phyloP scores from a whole-genome alignment of 2,329 filamentous ascomycete species.

The Colletotrichum coccodes region DNA sequence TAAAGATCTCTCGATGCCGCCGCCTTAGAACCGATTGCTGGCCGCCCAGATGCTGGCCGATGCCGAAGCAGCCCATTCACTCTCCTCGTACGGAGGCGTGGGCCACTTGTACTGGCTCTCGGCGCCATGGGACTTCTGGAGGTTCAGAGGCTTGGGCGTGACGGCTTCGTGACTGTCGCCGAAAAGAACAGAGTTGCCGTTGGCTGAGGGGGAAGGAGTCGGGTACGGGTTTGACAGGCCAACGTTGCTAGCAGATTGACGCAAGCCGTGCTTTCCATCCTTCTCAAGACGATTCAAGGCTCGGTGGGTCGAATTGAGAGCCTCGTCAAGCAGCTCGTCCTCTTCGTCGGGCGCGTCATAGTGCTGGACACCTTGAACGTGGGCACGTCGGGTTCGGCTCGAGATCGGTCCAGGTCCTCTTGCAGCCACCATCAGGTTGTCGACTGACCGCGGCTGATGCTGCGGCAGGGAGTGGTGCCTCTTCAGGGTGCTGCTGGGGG shows the following conservation, averaged over 20 bases:
- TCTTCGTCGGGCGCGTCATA: constrained; percentile 98
- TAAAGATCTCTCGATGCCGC: not conserved
- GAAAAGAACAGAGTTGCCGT: constrained; percentile 80
- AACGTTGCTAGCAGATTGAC: constrained; percentile 73
- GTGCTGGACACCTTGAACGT: constrained; percentile 82
- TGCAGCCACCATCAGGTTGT: constrained; percentile 68
- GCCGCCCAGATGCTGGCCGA: constrained; percentile 84
- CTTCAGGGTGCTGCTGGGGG: constrained; percentile 65
- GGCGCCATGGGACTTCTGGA: constrained; percentile 61
- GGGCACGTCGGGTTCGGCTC: constrained; percentile 81
- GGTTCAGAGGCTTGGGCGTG: constrained; percentile 77
- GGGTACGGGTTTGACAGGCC: constrained; percentile 71
- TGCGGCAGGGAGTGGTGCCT: constrained; percentile 71
- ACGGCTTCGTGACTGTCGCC: constrained; percentile 70
- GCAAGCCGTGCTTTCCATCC: constrained; percentile 59
- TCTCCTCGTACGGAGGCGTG: constrained; percentile 93
- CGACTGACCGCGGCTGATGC: constrained; percentile 70
- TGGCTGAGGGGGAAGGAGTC: constrained; percentile 81
- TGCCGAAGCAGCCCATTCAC: constrained; percentile 88
- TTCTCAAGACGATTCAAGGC: constrained; percentile 78
- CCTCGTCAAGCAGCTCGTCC: constrained; percentile 94
- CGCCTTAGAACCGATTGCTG: constrained; percentile 67
- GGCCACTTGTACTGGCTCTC: constrained; percentile 80
- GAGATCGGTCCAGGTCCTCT: constrained; percentile 72
- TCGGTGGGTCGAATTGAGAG: constrained; percentile 78